phyloP scores from a whole-genome alignment of 768 basidiomycete genomes.

The Suillus brevipes region DNA sequence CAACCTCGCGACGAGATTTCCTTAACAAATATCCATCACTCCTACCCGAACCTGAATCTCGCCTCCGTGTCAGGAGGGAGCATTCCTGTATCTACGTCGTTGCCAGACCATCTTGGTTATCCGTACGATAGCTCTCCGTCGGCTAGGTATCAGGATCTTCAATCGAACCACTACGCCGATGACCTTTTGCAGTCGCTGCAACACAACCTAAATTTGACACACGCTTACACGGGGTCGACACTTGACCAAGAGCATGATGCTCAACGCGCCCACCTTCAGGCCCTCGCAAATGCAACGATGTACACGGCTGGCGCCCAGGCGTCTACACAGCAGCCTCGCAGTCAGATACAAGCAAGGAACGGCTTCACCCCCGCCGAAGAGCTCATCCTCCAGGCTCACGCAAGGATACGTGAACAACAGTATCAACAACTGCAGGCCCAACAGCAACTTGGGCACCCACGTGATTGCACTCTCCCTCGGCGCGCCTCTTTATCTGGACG shows the following conservation, averaged over 20 bases:
- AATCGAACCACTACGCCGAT: conserved; percentile 41
- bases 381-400: conserved; percentile 61
- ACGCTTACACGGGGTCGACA: conserved; percentile 15
- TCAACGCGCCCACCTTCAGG: conserved; percentile 24
- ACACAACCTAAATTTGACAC: conserved; percentile 21
- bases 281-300: conserved; percentile 22
- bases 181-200: conserved; percentile 37
- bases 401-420: conserved; percentile 17
- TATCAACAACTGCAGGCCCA: conserved; percentile 21
- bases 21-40: conserved; percentile 6
- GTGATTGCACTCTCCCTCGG: neutral
- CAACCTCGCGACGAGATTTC: conserved; percentile 5
- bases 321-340: conserved; percentile 18
- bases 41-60: conserved; percentile 1
- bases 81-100: conserved; percentile 20
- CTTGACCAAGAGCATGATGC: conserved; percentile 17
- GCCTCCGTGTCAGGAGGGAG: conserved; percentile 6
- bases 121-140: conserved; percentile 19
- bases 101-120: conserved; percentile 24
- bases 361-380: conserved; percentile 73
- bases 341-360: conserved; percentile 39
- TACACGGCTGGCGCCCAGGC: conserved; percentile 12
- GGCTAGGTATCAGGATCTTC: conserved; percentile 15
- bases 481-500: neutral
- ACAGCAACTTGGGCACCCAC: conserved; percentile 1